Base-by-base conservation (phyloP, 129 eudicot genomes). In the Chrysanthemum makinoi region DNA sequence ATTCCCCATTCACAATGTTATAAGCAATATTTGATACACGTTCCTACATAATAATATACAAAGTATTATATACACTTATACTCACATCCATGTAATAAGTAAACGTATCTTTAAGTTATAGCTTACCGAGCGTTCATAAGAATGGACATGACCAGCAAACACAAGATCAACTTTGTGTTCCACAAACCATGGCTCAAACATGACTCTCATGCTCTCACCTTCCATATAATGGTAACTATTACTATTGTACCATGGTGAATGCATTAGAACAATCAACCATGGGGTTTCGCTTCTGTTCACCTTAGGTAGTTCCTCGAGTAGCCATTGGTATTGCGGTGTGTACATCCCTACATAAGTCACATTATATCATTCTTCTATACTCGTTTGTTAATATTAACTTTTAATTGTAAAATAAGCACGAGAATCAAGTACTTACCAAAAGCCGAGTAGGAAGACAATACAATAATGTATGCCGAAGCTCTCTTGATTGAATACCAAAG, bases 121-220 rank as follows among this genome's bases (percentile, higher is more conserved):
- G 28, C 86, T 44, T 85, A 85, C 90, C 46, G 84, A 82, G 76
- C 87, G 72, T 52, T 85, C 90, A 9, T 85, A 85, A 43, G 90
- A 86, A 60, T 85, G 90, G 66, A 85, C 90, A 73, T 85, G 90
- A 55, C 90, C 90, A 16, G 86, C 84, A 60, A 85, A 85, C 51
- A 85, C 90, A 19, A 79, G 62, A 73, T 85, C 87, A 22, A 85
- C 86, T 73, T 85, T 85, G 76, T 63, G 73, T 60, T 85, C n/a
- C 13, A 82, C 82, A 53, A 85, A 85, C 80, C 80, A 85, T 2
- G 80, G 72, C 70, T 85, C 90, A 51, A 26, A 82, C 70, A 76
- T 55, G 11, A 82, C 84, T 79, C 90, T 82, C 87, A 85, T 85
- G 9, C 76, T 82, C 59, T 85, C 90, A 0, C 85, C 90, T 79